Evolutionary conservation across 169 alveolate species (phyloP).

Genomic region (Cryptosporidium sp.): DNA sequence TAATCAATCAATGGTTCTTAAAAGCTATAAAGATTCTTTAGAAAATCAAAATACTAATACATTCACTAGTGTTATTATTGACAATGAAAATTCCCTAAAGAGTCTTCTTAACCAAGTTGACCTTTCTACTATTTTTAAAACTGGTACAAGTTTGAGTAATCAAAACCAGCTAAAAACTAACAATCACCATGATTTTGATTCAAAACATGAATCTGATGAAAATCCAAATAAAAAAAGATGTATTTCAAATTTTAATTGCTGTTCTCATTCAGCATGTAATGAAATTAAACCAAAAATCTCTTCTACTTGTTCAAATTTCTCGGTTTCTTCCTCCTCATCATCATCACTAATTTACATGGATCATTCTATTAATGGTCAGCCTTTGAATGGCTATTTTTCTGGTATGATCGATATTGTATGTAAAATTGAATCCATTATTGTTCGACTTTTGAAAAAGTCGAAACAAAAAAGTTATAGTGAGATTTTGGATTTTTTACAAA

Average conservation of each 20-base stretch:
- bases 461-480: conserved; percentile 7
- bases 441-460: conserved; percentile 19
- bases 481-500: background rate
- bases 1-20: background rate
- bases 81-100: background rate
- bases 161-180: background rate
- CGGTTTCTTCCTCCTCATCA: conserved; percentile 10
- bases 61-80: background rate
- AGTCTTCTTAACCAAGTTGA: background rate
- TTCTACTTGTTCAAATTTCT: conserved; percentile 5
- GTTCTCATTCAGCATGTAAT: background rate
- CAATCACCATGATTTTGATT: background rate
- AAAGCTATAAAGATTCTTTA: background rate
- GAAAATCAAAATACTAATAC: background rate
- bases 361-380: background rate
- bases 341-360: conserved; percentile 14
- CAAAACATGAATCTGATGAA: background rate
- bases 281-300: background rate
- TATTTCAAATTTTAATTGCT: background rate
- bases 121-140: background rate
- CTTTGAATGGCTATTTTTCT: background rate
- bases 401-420: conserved; percentile 47
- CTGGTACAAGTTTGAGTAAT: background rate
- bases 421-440: conserved; percentile 31
- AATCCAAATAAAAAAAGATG: background rate